These are phyloP conservation scores for Starmera pachycereana DNA, from an alignment of 805 yeast species.

Conservation along the genomic window DNA sequence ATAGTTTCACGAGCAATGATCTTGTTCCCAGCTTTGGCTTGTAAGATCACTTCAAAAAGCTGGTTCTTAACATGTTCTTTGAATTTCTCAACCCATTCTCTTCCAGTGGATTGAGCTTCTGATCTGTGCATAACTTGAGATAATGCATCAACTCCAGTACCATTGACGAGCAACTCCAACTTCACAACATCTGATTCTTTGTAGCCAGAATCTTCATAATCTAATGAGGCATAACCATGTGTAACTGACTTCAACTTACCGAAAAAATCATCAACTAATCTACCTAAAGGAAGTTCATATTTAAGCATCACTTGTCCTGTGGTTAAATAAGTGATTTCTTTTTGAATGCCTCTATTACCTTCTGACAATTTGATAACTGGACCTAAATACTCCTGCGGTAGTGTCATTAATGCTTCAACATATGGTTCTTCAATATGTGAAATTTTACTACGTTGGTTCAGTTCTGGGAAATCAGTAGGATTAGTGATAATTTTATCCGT, in stretches of 20 bases:
- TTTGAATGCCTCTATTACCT: slow-evolving; percentile 71
- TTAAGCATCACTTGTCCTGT: slow-evolving; percentile 75
- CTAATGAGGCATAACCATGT: slow-evolving; percentile 87
- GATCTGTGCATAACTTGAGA: slow-evolving; percentile 83
- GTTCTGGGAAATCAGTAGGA: slow-evolving; percentile 87
- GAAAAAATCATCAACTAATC: slow-evolving; percentile 89
- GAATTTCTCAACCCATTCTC: slow-evolving; percentile 75
- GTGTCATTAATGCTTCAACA: slow-evolving; percentile 83
- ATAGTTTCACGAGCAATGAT: slow-evolving; percentile 88
- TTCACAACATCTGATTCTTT: slow-evolving; percentile 71
- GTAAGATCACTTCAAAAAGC: slow-evolving; percentile 86
- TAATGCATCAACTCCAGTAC: slow-evolving; percentile 81
- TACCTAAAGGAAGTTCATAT: slow-evolving; percentile 78
- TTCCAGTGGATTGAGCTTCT: slow-evolving; percentile 62
- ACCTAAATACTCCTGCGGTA: slow-evolving; percentile 86
- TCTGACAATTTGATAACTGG: slow-evolving; percentile 81
- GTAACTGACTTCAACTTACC: slow-evolving; percentile 87
- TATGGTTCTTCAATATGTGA: slow-evolving; percentile 71
- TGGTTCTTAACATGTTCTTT: slow-evolving; percentile 74
- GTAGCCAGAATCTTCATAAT: slow-evolving; percentile 92
- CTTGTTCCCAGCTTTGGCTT: slow-evolving; percentile 73
- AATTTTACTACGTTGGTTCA: slow-evolving; percentile 26
- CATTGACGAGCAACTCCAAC: slow-evolving; percentile 82
- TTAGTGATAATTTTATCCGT: slow-evolving; percentile 60
- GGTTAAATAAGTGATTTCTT: slow-evolving; percentile 63